A percentile compares a stretch with the other conserved stretches of the same genome.
Conservation (phyloP, 257 asterid species). For the Rhazya stricta region DNA sequence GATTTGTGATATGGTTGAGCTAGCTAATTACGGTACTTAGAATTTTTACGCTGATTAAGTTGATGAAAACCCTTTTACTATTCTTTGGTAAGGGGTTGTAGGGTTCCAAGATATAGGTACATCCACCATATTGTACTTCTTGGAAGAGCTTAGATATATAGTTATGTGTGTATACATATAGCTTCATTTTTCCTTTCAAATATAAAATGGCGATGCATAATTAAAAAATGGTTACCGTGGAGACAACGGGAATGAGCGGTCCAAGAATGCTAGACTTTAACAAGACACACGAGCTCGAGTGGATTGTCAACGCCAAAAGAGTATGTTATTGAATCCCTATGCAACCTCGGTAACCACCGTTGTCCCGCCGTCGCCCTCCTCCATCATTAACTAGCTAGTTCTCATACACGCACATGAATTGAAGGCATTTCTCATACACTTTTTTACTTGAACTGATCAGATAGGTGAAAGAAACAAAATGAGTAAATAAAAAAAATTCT, state of each 20-base stretch:
- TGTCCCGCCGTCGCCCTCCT: constrained; percentile 37
- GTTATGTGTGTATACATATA: neutral
- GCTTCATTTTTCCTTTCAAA: neutral
- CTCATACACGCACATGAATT: neutral
- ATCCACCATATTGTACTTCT: neutral
- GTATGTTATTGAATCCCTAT: constrained; percentile 29
- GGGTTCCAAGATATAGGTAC: constrained; percentile 2
- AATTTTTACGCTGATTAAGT: neutral
- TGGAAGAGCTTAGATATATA: neutral
- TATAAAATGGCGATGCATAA: neutral
- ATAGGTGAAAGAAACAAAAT: constrained; percentile 5
- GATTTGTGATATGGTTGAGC: no score
- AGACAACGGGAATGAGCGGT: constrained; percentile 40
- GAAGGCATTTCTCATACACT: neutral
- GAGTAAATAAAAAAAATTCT: neutral
- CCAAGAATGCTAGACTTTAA: constrained; percentile 49
- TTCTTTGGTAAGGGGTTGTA: neutral
- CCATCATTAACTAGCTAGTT: constrained; percentile 12
- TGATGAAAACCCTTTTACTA: neutral
- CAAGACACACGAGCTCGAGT: constrained; percentile 33
- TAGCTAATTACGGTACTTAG: neutral
- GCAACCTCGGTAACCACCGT: constrained; percentile 37
- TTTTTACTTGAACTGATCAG: neutral
- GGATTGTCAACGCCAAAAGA: constrained; percentile 28
- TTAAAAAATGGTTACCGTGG: constrained; percentile 19